A percentile compares a stretch with the other conserved stretches of the same genome.
Evolutionary conservation across 23 red algal genomes (phyloP).

Genomic region (Gracilaria domingensis): DNA sequence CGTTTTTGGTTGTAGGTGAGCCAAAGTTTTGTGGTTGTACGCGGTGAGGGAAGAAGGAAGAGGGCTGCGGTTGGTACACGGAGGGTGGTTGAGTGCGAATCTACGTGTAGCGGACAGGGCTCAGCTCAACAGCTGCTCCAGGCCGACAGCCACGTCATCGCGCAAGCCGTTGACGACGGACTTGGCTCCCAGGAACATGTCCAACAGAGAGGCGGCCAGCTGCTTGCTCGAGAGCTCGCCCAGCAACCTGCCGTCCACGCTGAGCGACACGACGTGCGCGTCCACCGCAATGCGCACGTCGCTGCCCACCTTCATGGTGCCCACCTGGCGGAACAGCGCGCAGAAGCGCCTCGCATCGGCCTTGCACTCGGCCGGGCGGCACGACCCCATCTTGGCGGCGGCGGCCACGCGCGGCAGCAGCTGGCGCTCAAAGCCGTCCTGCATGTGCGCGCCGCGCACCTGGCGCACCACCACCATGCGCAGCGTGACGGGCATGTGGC

Average conservation of each 20-base stretch:
- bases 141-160: conserved; percentile 25
- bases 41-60: no score
- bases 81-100: no score
- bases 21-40: no score
- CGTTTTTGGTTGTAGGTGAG: no score
- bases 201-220: conserved; percentile 68
- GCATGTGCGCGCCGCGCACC: conserved; percentile 80
- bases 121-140: conserved; percentile 42
- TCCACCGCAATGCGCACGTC: conserved; percentile 69
- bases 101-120: no score
- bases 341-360: conserved; percentile 54
- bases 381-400: conserved; percentile 61
- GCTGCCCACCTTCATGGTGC: conserved; percentile 70
- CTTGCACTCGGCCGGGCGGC: conserved; percentile 63
- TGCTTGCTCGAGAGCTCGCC: conserved; percentile 62
- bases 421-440: conserved; percentile 86
- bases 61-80: no score
- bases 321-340: conserved; percentile 44
- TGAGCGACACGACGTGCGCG: conserved; percentile 43
- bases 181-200: conserved; percentile 85
- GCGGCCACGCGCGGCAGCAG: conserved; percentile 57
- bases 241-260: conserved; percentile 46
- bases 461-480: conserved; percentile 85
- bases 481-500: conserved; percentile 10
- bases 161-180: conserved; percentile 60